phyloP scores from a whole-genome alignment of 805 yeast genomes.

The Tetrapisispora namnaoensis region DNA sequence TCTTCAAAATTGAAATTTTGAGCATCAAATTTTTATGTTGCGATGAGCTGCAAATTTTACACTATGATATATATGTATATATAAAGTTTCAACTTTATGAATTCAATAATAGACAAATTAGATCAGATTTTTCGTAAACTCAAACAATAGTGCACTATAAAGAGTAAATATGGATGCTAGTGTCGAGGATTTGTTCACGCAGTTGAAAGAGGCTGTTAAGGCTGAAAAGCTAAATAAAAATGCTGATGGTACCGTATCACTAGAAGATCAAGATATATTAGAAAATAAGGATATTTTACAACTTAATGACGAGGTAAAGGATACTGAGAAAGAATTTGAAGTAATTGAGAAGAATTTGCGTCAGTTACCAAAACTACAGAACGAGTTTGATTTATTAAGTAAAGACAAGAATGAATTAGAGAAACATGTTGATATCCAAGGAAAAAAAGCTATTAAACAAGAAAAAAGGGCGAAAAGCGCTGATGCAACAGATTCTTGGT shows the following conservation, averaged over 20 bases:
- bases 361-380: constrained; percentile 24
- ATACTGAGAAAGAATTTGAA: constrained; percentile 17
- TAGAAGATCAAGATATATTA: not conserved
- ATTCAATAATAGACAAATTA: no score
- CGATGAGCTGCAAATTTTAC: not conserved
- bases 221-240: not conserved
- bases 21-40: not conserved
- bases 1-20: no score
- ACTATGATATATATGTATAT: no score
- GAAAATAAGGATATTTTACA: constrained; percentile 7
- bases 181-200: constrained; percentile 9
- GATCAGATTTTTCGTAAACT: not conserved
- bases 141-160: not conserved
- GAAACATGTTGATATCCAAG: not conserved
- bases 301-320: constrained; percentile 10
- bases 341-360: constrained; percentile 22
- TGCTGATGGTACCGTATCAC: not conserved
- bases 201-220: constrained; percentile 8
- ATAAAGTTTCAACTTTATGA: no score
- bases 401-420: not conserved
- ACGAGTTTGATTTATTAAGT: constrained; percentile 21
- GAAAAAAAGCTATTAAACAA: not conserved
- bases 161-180: constrained; percentile 1
- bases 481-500: constrained; percentile 53
- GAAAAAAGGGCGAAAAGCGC: constrained; percentile 8